Conservation (phyloP, 257 asterid genomes). For the Cordia subcordata region DNA sequence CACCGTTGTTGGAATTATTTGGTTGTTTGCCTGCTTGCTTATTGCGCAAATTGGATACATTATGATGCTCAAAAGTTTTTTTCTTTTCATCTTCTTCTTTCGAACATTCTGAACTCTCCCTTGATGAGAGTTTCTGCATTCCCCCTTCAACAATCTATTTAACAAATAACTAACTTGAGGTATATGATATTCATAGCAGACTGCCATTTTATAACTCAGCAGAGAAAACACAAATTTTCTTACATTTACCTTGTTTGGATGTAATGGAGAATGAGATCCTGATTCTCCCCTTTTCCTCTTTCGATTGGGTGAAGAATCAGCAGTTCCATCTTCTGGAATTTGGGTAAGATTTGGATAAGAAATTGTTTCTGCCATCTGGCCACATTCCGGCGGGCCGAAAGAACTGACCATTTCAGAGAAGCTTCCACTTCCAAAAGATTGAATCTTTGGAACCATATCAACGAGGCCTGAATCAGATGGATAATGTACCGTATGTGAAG, state of each 20-base stretch:
- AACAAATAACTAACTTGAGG: slow-evolving; percentile 5
- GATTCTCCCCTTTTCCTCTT: slow-evolving; percentile 61
- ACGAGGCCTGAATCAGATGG: slow-evolving; percentile 43
- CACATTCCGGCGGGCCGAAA: slow-evolving; percentile 35
- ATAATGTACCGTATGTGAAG: slow-evolving; percentile 52
- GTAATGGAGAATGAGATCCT: slow-evolving; percentile 25
- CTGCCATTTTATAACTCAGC: no score
- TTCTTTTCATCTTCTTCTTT: slow-evolving; percentile 42
- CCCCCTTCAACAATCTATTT: slow-evolving; percentile 51
- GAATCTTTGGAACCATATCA: slow-evolving; percentile 52
- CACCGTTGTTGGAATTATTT: slow-evolving; percentile 42
- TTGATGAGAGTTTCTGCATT: slow-evolving; percentile 40
- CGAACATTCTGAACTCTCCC: slow-evolving; percentile 41
- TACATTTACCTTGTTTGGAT: slow-evolving; percentile 33
- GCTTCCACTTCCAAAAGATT: slow-evolving; percentile 55
- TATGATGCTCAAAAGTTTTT: slow-evolving; percentile 36
- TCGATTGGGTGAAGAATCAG: slow-evolving; percentile 44
- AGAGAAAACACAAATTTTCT: no score
- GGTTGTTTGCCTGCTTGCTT: slow-evolving; percentile 51
- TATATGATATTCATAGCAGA: background rate
- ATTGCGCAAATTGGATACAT: slow-evolving; percentile 23
- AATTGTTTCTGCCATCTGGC: slow-evolving; percentile 26
- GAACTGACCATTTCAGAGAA: slow-evolving; percentile 53
- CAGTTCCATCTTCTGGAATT: slow-evolving; percentile 32
- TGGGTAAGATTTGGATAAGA: slow-evolving; percentile 26